Evolutionary conservation across 1,139 yeast species (phyloP).

Genomic region (Saccharomyces hybrid): DNA sequence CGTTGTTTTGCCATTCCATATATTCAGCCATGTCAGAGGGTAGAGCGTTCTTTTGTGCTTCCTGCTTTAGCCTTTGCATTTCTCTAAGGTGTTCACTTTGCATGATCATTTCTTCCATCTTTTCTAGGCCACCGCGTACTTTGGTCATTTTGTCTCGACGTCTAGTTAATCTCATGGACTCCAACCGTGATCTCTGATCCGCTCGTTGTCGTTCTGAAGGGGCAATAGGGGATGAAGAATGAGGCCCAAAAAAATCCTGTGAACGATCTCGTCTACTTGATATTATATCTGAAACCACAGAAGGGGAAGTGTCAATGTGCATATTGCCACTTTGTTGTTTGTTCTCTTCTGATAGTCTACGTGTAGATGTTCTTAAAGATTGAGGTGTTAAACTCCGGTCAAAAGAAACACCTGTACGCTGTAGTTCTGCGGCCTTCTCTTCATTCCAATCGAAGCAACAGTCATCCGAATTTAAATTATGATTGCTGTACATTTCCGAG

Average conservation of each 20-base stretch:
- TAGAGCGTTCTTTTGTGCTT: slow-evolving; percentile 19
- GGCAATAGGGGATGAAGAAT: slow-evolving; percentile 5
- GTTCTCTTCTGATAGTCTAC: background rate
- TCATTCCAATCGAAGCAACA: background rate
- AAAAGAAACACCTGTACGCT: background rate
- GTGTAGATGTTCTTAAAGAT: background rate
- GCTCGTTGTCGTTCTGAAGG: background rate
- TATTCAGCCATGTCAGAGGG: slow-evolving; percentile 16
- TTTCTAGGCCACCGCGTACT: slow-evolving; percentile 21
- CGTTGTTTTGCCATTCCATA: slow-evolving; percentile 15
- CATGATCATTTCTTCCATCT: slow-evolving; percentile 24
- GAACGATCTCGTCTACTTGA: slow-evolving; percentile 2
- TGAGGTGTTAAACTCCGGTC: background rate
- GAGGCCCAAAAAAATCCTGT: background rate
- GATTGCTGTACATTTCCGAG: background rate
- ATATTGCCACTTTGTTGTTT: background rate
- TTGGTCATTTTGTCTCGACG: slow-evolving; percentile 8
- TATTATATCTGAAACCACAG: background rate
- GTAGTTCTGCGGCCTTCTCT: background rate
- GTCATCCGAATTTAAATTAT: background rate
- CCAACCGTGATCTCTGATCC: slow-evolving; percentile 4
- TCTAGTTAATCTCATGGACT: slow-evolving; percentile 5
- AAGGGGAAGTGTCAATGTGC: background rate
- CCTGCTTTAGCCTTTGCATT: slow-evolving; percentile 10
- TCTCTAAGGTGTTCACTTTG: slow-evolving; percentile 16